Base-by-base conservation (phyloP, 352 stramenopile genomes). In the Phytophthora litchii region DNA sequence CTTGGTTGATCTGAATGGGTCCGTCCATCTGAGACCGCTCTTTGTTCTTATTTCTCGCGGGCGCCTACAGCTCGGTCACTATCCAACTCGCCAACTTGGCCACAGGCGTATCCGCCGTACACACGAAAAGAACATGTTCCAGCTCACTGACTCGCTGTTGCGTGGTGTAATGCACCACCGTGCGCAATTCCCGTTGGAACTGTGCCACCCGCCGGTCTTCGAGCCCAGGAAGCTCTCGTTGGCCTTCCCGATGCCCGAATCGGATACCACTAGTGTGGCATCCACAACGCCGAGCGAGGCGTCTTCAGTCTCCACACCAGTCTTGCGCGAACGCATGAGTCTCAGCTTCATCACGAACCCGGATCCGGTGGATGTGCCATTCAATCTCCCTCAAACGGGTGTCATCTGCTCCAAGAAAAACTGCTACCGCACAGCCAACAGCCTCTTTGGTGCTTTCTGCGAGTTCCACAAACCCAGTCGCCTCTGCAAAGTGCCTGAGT, bases 401-500 rank as follows among this genome's bases (percentile, higher is more conserved):
- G 65, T 62, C 25, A 68, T 85, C 31, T 87, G 78, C 64, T 77
- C 74, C 55, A 88, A 88, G 67, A 78, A 76, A 59, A 88, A 85
- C 60, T 88, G 78, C 67, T 83, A 81, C 59, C 78, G 76, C 37
- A 46, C 61, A 19, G 61, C 65, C 29, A 80, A 77, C 61, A 70
- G 60, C 46, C 45, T 66, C 50, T 81, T 85, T 47, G 78, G 78
- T 3, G 61, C 70, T 10, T 88, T 86, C 63, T 88, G 78, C 35
- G 74, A 82, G 50, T 76, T 80, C 52, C 78, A 88, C 66, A 88
- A 88, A 60, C 78, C 75, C 32, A 88, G 78, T 49, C 78, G 78
- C 4, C 74, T 90, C 8, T 90, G 80, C 64, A 86, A 86, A 48
- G 67, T 85, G 8, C 70, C 70, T 12, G 74, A 72, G 32, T 91